Evolutionary conservation across 1,139 yeast species (phyloP), one percentile per base, ranked within the genome.

Genomic region (Yamadazyma pseudoaaseri): DNA sequence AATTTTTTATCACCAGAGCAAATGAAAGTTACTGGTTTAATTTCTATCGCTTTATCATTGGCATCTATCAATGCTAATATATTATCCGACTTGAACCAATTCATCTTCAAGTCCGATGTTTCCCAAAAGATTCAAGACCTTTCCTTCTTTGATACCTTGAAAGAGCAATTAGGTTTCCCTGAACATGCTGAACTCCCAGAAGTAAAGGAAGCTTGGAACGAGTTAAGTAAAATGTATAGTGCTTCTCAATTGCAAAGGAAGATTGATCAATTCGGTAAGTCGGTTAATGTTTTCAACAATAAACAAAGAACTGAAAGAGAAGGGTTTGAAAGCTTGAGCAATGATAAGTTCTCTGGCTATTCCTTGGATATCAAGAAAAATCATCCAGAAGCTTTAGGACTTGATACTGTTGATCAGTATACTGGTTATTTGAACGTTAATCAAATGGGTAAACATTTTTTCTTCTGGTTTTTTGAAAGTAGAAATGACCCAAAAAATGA

Each of bases 391-490:
- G 38, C 49, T 6, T 59, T 75, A 36, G 78, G 74, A 3, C 57
- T 79, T 34, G 85, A 79, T 44, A 60, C 71, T 6, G 82, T 77
- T 17, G 60, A 74, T 18, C 92, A 83, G 52, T 77, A 73, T 46
- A 69, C 84, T 22, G 87, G 83, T 35, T 82, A 78, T 55, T 65
- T 80, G 49, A 86, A 81, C 49, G 73, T 76, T 30, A 61, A 58
- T 13, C 58, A 62, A 18, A 63, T 67, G 32, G 82, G 75, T 42
- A 80, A 86, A 61, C 95, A 86, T 60, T 81, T 83, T 53, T 86
- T 86, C 60, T 86, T 81, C 58, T 86, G 95, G 95, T 80, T 82
- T 51, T 87, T 89, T 52, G 96, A 87, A 60, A 81, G 94, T 36
- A 79, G 97, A 66, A 85, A 84, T 54, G 95, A 86, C 62, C 96